These are phyloP conservation scores for Tremellales sp. DNA, from an alignment of 1,284 basidiomycete species.

Conservation along the genomic window DNA sequence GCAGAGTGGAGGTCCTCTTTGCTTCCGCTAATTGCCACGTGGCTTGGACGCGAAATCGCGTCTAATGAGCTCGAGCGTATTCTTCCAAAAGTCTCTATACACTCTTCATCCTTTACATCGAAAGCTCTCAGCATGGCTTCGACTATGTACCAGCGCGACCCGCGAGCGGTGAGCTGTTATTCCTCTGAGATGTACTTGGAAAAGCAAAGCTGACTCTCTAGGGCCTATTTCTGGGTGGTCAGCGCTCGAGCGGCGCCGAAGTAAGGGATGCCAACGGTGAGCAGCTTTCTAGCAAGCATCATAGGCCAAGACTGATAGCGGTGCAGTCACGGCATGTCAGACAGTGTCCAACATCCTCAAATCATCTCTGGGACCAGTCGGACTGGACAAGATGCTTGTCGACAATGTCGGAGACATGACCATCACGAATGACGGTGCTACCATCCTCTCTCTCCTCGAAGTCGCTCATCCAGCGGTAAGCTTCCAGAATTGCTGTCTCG, in stretches of 20 bases:
- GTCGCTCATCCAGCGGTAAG: slow-evolving; percentile 85
- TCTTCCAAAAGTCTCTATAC: slow-evolving; percentile 2
- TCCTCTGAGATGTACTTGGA: slow-evolving; percentile 1
- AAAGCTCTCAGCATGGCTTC: slow-evolving; percentile 36
- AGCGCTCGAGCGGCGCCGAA: slow-evolving; percentile 90
- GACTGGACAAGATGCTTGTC: slow-evolving; percentile 93
- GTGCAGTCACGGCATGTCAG: slow-evolving; percentile 86
- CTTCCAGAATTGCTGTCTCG: slow-evolving; percentile 7
- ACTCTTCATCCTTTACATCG: not conserved
- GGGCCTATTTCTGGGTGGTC: slow-evolving; percentile 88
- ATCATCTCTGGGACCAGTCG: slow-evolving; percentile 91
- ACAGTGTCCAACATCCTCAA: slow-evolving; percentile 97
- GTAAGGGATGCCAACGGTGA: slow-evolving; percentile 94
- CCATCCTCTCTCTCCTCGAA: slow-evolving; percentile 86
- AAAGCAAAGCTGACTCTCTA: slow-evolving; percentile 7
- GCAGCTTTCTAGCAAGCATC: slow-evolving; percentile 18
- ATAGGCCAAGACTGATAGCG: not conserved
- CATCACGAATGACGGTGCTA: slow-evolving; percentile 99
- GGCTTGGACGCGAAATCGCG: not conserved
- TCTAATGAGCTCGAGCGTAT: too few relatives aligned
- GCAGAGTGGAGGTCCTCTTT: slow-evolving; percentile 2
- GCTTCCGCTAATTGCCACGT: not conserved
- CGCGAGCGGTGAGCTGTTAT: slow-evolving; percentile 48
- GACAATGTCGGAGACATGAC: slow-evolving; percentile 99
- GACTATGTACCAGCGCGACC: slow-evolving; percentile 50